These are phyloP conservation scores for Tubosaeta sp. DNA, from an alignment of 768 basidiomycete species.

Conservation along the genomic window DNA sequence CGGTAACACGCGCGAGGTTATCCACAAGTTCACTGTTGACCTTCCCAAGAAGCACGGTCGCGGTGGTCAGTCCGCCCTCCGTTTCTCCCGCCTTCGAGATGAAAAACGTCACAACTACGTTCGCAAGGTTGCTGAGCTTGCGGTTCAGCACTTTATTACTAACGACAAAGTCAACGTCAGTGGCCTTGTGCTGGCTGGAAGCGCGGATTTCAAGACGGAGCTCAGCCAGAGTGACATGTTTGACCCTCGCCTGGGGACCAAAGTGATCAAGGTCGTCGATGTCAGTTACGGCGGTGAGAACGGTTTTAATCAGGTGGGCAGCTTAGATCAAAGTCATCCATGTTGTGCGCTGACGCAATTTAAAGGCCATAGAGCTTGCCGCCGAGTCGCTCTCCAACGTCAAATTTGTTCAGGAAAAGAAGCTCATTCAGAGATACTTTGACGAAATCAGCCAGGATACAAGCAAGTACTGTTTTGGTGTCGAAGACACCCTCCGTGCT, in stretches of 20 bases:
- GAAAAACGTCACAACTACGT: conserved; percentile 99
- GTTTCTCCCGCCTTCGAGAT: conserved; percentile 99
- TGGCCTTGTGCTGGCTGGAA: conserved; percentile 92
- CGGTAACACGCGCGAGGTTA: conserved; percentile 94
- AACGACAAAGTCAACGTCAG: conserved; percentile 98
- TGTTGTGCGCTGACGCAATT: background rate
- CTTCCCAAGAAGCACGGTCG: conserved; percentile 99
- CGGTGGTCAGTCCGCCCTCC: conserved; percentile 98
- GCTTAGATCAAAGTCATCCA: background rate
- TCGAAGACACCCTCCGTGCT: conserved; percentile 94
- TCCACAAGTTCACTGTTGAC: conserved; percentile 99
- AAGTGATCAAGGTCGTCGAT: conserved; percentile 97
- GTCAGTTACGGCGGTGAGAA: conserved; percentile 99
- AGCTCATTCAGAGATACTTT: conserved; percentile 95
- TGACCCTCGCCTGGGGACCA: conserved; percentile 79
- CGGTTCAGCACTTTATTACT: conserved; percentile 97
- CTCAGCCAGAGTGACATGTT: conserved; percentile 96
- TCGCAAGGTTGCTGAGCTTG: conserved; percentile 94
- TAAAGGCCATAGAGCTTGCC: conserved; percentile 91
- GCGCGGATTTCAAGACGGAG: conserved; percentile 98
- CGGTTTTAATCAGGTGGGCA: conserved; percentile 93
- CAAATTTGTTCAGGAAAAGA: conserved; percentile 99
- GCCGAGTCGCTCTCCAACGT: conserved; percentile 96
- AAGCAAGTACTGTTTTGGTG: conserved; percentile 94
- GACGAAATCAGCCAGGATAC: conserved; percentile 99